phyloP scores from a whole-genome alignment of 371 early-diverging fungal species.

The Rhizopus microsporus region DNA sequence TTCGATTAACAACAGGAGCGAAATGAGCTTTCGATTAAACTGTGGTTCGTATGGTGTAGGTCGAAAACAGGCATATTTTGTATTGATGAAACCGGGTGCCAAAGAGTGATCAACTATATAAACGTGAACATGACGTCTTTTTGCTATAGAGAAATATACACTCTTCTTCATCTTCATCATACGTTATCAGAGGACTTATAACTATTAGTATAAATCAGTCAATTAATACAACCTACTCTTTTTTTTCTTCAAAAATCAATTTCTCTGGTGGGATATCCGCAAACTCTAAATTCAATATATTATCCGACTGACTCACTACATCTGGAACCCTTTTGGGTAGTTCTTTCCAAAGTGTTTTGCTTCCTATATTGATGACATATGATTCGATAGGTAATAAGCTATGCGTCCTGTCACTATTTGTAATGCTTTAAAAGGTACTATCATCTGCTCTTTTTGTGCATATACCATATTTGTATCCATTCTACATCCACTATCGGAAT shows the following conservation, averaged over 20 bases:
- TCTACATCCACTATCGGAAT: constrained; percentile 31
- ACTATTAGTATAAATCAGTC: background rate
- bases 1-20: constrained; percentile 40
- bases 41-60: constrained; percentile 44
- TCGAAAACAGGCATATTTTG: constrained; percentile 47
- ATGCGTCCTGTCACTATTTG: constrained; percentile 18
- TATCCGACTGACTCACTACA: background rate
- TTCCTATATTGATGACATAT: constrained; percentile 14
- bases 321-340: background rate
- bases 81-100: constrained; percentile 37
- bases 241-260: constrained; percentile 5
- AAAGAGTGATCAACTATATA: constrained; percentile 18
- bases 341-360: background rate
- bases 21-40: constrained; percentile 40
- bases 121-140: background rate
- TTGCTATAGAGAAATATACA: background rate
- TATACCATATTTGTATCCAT: constrained; percentile 44
- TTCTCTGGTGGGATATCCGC: constrained; percentile 8
- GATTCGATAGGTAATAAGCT: constrained; percentile 15
- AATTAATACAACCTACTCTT: constrained; percentile 2
- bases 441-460: background rate
- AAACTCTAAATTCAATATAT: constrained; percentile 18
- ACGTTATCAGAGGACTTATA: too few species aligned
- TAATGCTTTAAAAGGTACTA: too few species aligned
- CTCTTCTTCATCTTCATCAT: background rate